Evolutionary conservation across 805 yeast species (phyloP), one percentile per base, ranked within the genome.

Genomic region (Hanseniaspora occidentalis): DNA sequence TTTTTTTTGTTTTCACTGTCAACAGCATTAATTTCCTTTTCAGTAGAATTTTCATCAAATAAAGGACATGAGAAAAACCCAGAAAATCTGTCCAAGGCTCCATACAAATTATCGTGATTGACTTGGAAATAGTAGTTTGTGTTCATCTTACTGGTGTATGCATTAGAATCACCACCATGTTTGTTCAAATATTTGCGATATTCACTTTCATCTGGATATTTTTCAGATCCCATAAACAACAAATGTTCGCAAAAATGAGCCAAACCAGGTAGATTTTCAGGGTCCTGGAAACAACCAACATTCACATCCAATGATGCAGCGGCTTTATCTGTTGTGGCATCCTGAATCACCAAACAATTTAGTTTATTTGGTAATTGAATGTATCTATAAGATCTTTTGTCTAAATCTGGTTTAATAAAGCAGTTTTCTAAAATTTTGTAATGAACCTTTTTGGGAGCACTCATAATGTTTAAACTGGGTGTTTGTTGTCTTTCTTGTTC

Each of bases 1-100:
- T 89, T 89, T 64, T 92, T 89, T 58, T 86, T 89, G 65, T 89
- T 85, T 62, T 89, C 98, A 29, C 95, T 82, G 60, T 89, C 96
- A 8, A 89, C 97, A 1, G 97, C 97, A 47, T 77, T 75, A 51
- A 89, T 82, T 60, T 89, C 98, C 42, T 96, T 71, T 54, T 86
- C 95, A 54, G 85, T 84, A 54, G 96, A 79, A 46, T 75, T 67
- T 41, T 69, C 62, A 39, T 65, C 61, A 50, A 89, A 89, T 49
- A 89, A 64, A 1, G 98, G 98, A 22, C 74, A 58, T 26, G 88
- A 80, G 65, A 89, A 89, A 56, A 89, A 89, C 57, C 89, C 97
- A 4, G 95, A 73, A 59, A 89, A 89, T 50, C 97, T 69, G 58
- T 89, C 97, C 40, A 89, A 64, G 0, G 96, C 96, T 5, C 94